phyloP scores from a whole-genome alignment of 108 stramenopile species.

The Skeletonema marinoi region DNA sequence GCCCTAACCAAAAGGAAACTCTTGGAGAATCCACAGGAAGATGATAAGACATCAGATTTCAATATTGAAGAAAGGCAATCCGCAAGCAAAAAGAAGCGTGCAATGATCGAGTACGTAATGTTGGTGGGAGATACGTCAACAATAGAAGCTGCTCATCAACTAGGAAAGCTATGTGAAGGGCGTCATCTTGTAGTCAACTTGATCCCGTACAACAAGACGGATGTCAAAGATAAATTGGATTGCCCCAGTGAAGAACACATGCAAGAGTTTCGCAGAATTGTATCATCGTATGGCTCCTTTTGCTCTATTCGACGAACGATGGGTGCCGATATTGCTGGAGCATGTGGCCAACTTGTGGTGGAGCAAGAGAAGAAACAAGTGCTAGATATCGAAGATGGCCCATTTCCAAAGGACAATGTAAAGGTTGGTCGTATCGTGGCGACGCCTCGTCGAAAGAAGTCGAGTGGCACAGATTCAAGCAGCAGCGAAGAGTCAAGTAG shows the following conservation, averaged over 20 bases:
- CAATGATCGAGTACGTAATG: conserved; percentile 93
- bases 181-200: conserved; percentile 87
- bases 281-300: conserved; percentile 81
- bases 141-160: conserved; percentile 85
- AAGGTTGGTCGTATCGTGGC: neutral
- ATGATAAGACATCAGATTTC: conserved; percentile 16
- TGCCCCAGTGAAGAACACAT: conserved; percentile 83
- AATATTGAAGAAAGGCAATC: conserved; percentile 64
- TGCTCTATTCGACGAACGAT: conserved; percentile 89
- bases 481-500: conserved; percentile 7
- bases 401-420: conserved; percentile 14
- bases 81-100: conserved; percentile 72
- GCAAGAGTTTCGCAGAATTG: conserved; percentile 81
- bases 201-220: conserved; percentile 92
- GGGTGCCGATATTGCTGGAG: conserved; percentile 97
- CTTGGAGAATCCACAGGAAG: conserved; percentile 50
- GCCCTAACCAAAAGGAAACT: conserved; percentile 45
- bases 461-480: conserved; percentile 1
- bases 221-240: conserved; percentile 80
- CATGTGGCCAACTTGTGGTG: conserved; percentile 94
- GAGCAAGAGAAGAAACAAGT: conserved; percentile 52
- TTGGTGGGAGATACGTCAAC: conserved; percentile 86
- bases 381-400: conserved; percentile 53
- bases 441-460: neutral
- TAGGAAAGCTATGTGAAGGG: conserved; percentile 85